A percentile compares a stretch with the other conserved stretches of the same genome.
These are phyloP conservation scores for Cephaloascus fragrans DNA, from an alignment of 805 yeast species.

Conservation along the genomic window DNA sequence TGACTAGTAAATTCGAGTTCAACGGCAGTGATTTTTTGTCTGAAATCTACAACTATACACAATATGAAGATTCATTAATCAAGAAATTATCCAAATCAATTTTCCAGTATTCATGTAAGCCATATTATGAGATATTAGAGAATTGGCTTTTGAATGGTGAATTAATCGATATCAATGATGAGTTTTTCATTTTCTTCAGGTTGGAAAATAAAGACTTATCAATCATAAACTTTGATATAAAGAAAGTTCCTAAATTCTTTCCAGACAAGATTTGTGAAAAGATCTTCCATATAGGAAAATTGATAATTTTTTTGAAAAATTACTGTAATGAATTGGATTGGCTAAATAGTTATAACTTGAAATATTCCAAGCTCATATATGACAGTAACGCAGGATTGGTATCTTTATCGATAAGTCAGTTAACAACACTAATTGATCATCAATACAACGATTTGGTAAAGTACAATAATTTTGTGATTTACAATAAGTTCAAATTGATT, in stretches of 20 bases:
- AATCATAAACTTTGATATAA: constrained; percentile 18
- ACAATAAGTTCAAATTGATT: constrained; percentile 36
- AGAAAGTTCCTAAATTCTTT: constrained; percentile 37
- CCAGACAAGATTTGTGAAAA: constrained; percentile 26
- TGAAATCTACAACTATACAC: constrained; percentile 35
- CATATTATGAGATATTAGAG: constrained; percentile 51
- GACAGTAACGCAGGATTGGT: background rate
- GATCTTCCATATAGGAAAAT: constrained; percentile 63
- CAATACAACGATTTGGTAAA: constrained; percentile 46
- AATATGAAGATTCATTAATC: constrained; percentile 57
- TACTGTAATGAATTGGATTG: constrained; percentile 64
- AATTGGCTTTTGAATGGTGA: constrained; percentile 69
- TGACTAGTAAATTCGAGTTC: constrained; percentile 22
- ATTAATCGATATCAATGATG: constrained; percentile 40
- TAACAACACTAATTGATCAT: constrained; percentile 22
- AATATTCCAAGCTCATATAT: constrained; percentile 17
- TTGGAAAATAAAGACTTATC: constrained; percentile 17
- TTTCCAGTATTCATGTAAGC: constrained; percentile 35
- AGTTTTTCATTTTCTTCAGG: constrained; percentile 48
- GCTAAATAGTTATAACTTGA: constrained; percentile 34
- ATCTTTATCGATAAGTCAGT: constrained; percentile 3
- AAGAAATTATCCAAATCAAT: constrained; percentile 30
- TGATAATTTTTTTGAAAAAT: constrained; percentile 50
- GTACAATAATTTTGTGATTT: constrained; percentile 39
- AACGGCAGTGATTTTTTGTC: constrained; percentile 47